Evolutionary conservation across 306 rosid genomes (phyloP).

Genomic region (Clitoria ternatea): DNA sequence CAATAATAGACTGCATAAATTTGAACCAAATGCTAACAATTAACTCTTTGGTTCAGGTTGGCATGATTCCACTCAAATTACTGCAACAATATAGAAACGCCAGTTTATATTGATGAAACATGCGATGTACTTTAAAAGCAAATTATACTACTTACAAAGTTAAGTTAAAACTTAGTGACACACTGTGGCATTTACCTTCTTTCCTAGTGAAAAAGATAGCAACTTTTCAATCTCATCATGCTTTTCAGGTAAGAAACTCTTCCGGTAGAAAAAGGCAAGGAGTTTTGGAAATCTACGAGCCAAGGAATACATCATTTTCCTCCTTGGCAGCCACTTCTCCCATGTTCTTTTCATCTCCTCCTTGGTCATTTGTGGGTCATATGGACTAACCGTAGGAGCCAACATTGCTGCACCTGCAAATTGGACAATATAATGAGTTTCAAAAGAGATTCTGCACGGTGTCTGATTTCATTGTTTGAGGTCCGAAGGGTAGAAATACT

Average conservation of each 20-base stretch:
- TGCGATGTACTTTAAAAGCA: background rate
- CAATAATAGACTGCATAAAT: background rate
- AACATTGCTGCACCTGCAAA: conserved; percentile 82
- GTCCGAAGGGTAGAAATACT: background rate
- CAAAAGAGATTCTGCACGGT: background rate
- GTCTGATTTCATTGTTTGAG: background rate
- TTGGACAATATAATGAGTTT: conserved; percentile 21
- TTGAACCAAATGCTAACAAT: background rate
- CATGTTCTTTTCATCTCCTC: conserved; percentile 77
- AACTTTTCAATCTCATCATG: conserved; percentile 67
- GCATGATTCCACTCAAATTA: background rate
- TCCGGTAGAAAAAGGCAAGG: conserved; percentile 61
- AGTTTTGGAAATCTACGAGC: conserved; percentile 77
- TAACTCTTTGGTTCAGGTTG: background rate
- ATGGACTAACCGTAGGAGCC: conserved; percentile 85
- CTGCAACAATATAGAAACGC: background rate
- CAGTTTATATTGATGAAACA: background rate
- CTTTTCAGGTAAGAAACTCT: conserved; percentile 69
- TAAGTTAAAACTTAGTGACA: background rate
- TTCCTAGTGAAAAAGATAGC: conserved; percentile 60
- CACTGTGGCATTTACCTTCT: conserved; percentile 58
- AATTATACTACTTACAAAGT: background rate
- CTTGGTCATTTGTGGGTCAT: conserved; percentile 64
- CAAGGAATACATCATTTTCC: conserved; percentile 58
- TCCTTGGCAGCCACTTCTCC: conserved; percentile 77